These are phyloP conservation scores for Leptoxyphium fumago DNA, from an alignment of 2,329 filamentous ascomycete genomes.

Conservation along the genomic window DNA sequence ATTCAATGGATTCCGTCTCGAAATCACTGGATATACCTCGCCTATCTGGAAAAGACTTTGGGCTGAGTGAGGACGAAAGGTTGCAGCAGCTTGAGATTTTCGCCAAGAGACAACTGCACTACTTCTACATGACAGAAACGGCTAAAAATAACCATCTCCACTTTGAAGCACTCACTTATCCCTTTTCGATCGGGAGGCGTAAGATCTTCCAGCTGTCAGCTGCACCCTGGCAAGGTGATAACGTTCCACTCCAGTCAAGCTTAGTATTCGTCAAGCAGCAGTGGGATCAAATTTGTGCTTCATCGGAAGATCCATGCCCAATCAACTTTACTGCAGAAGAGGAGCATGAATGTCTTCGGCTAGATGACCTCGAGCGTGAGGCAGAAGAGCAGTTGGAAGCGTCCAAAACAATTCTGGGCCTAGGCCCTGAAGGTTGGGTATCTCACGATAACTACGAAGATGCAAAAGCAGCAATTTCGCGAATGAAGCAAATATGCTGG, in stretches of 20 bases:
- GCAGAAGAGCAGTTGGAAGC: too few species aligned
- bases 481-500: too few species aligned
- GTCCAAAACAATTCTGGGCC: too few species aligned
- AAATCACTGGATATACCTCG: constrained; percentile 8
- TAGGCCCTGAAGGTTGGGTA: too few species aligned
- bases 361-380: too few species aligned
- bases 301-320: too few species aligned
- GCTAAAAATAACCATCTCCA: constrained; percentile 5
- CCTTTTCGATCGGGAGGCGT: constrained; percentile 6
- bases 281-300: too few species aligned
- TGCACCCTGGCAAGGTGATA: constrained; percentile 16
- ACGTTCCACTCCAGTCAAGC: constrained; percentile 9
- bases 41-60: constrained; percentile 5
- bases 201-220: constrained; percentile 8
- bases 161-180: constrained; percentile 7
- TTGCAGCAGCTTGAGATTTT: constrained; percentile 6
- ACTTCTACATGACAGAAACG: constrained; percentile 13
- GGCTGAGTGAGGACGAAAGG: constrained; percentile 7
- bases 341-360: too few species aligned
- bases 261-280: constrained; percentile 5
- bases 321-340: too few species aligned
- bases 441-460: too few species aligned
- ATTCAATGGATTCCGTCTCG: constrained; percentile 19
- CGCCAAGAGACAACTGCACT: constrained; percentile 10
- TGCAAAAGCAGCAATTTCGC: too few species aligned